phyloP scores from a whole-genome alignment of 139 green algal genomes.

The Picochlorum sp. region DNA sequence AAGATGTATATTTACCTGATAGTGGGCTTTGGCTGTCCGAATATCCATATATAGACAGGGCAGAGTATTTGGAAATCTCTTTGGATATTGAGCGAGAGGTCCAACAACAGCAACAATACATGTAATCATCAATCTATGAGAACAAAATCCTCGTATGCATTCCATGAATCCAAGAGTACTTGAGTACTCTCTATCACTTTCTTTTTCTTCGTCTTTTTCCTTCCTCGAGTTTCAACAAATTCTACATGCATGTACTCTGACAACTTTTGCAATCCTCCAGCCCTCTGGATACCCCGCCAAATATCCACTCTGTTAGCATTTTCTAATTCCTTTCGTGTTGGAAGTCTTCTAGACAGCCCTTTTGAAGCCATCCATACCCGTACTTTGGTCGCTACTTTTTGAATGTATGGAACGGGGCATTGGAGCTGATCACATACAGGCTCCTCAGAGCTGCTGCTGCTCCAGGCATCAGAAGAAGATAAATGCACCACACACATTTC shows the following conservation, averaged over 20 bases:
- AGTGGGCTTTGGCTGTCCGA: conserved; percentile 69
- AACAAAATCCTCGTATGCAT: conserved; percentile 13
- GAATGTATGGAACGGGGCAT: neutral
- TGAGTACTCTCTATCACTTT: neutral
- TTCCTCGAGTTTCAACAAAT: conserved; percentile 4
- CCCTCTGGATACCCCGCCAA: conserved; percentile 5
- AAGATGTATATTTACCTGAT: conserved; percentile 73
- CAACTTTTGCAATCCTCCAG: neutral
- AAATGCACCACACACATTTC: too few relatives aligned
- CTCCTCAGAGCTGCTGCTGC: too few relatives aligned
- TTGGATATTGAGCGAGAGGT: conserved; percentile 47
- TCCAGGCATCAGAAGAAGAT: too few relatives aligned
- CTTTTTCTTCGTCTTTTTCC: neutral
- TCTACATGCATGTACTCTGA: conserved; percentile 13
- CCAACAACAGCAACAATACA: neutral
- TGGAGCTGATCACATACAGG: too few relatives aligned
- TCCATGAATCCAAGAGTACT: neutral
- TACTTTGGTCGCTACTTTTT: neutral
- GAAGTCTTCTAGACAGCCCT: neutral
- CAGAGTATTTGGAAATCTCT: conserved; percentile 56
- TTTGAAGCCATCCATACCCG: neutral
- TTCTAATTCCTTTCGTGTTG: conserved; percentile 1
- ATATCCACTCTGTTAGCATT: conserved; percentile 7
- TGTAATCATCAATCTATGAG: conserved; percentile 2
- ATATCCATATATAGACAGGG: conserved; percentile 65